These are phyloP conservation scores for Besnoitia besnoiti DNA, from an alignment of 169 alveolate genomes.

Conservation along the genomic window DNA sequence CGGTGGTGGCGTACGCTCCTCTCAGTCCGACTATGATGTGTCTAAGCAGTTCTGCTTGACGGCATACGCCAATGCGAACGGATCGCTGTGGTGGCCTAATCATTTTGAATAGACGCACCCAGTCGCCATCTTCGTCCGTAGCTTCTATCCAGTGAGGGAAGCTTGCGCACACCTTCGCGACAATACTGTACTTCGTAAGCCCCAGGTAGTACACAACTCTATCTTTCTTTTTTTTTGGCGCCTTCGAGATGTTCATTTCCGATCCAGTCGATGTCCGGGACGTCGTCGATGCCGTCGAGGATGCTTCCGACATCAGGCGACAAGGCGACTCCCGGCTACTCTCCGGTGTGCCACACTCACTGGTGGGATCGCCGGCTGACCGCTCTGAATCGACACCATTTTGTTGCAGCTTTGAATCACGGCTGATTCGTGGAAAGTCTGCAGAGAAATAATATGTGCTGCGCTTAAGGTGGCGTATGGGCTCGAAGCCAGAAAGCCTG, in stretches of 20 bases:
- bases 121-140: constrained; percentile 64
- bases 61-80: too few relatives aligned
- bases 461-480: background rate
- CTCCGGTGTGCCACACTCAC: background rate
- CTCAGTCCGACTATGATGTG: too few relatives aligned
- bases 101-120: constrained; percentile 56
- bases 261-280: background rate
- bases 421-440: background rate
- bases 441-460: background rate
- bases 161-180: constrained; percentile 64
- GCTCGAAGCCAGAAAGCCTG: too few relatives aligned
- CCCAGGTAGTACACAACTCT: constrained; percentile 53
- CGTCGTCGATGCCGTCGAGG: constrained; percentile 6
- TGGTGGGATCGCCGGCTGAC: background rate
- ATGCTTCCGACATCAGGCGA: constrained; percentile 2
- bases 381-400: background rate
- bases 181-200: constrained; percentile 53
- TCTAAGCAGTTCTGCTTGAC: too few relatives aligned
- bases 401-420: background rate
- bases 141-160: constrained; percentile 65
- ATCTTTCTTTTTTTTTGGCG: background rate
- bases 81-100: too few relatives aligned
- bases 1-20: too few relatives aligned
- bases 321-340: background rate
- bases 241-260: background rate